Evolutionary conservation across 2,329 filamentous ascomycete genomes (phyloP).

Genomic region (Ascochyta clinopodiicola): DNA sequence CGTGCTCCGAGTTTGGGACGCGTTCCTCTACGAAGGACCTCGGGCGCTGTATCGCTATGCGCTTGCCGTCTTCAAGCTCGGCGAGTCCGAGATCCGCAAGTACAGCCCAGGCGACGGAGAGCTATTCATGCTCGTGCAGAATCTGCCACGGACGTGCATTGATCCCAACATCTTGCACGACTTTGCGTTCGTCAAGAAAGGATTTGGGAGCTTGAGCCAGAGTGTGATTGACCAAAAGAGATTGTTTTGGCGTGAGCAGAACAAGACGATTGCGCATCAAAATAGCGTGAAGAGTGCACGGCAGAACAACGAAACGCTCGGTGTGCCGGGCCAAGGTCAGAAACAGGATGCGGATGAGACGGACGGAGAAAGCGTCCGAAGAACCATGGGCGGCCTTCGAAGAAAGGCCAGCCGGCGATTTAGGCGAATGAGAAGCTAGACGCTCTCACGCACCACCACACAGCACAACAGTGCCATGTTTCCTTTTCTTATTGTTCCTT

Average conservation of each 20-base stretch:
- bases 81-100: constrained; percentile 76
- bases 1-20: constrained; percentile 91
- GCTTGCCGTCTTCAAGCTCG: constrained; percentile 87
- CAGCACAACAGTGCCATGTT: not conserved
- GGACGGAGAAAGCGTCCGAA: constrained; percentile 30
- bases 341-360: constrained; percentile 25
- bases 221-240: constrained; percentile 79
- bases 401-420: constrained; percentile 35
- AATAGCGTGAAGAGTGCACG: constrained; percentile 28
- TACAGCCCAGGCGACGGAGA: constrained; percentile 87
- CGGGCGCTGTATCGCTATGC: constrained; percentile 94
- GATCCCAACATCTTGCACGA: constrained; percentile 85
- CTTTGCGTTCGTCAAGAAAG: constrained; percentile 79
- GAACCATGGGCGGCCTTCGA: constrained; percentile 28
- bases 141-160: constrained; percentile 78
- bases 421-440: constrained; percentile 26
- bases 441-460: not conserved
- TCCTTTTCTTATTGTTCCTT: not conserved
- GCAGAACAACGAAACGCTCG: constrained; percentile 9
- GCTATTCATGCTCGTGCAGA: constrained; percentile 93
- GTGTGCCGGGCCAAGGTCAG: not conserved
- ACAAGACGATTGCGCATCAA: constrained; percentile 31
- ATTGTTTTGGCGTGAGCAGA: constrained; percentile 44
- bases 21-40: constrained; percentile 93
- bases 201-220: constrained; percentile 82